Percentiles rank a stretch among this genome's conserved stretches.
phyloP scores from a whole-genome alignment of 1,284 basidiomycete species.

The Malassezia equina region DNA sequence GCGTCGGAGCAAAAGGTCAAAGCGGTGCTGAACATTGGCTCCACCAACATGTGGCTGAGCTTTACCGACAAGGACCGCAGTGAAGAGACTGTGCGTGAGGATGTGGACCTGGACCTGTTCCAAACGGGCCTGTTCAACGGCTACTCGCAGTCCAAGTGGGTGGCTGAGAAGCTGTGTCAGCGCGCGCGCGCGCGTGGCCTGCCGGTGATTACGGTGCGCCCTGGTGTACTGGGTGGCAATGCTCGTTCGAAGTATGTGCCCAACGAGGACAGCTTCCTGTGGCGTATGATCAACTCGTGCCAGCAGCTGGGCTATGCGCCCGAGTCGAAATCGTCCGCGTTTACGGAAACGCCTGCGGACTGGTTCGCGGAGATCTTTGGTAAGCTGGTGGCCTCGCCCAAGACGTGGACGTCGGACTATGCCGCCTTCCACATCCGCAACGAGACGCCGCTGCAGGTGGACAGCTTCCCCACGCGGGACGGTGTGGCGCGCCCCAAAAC shows the following conservation, averaged over 20 bases:
- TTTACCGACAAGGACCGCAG: constrained; percentile 39
- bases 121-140: constrained; percentile 36
- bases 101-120: constrained; percentile 41
- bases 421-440: constrained; percentile 16
- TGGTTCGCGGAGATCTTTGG: constrained; percentile 19
- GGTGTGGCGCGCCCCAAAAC: not conserved
- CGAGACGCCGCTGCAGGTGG: not conserved
- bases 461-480: not conserved
- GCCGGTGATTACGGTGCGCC: constrained; percentile 43
- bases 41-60: constrained; percentile 47
- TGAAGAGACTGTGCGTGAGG: constrained; percentile 32
- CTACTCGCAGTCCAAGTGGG: constrained; percentile 49
- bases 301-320: constrained; percentile 13
- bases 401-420: constrained; percentile 10
- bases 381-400: constrained; percentile 10
- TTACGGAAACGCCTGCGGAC: constrained; percentile 17
- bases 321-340: not conserved
- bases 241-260: constrained; percentile 20
- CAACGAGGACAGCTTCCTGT: constrained; percentile 19
- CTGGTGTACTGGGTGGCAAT: constrained; percentile 46
- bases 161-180: constrained; percentile 44
- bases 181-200: constrained; percentile 41
- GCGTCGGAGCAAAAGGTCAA: constrained; percentile 36
- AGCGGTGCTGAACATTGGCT: constrained; percentile 46
- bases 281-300: constrained; percentile 12